Percentiles rank a stretch among this genome's conserved stretches.
Conservation (phyloP, 176 grass and related monocot species). For the Areca catechu region DNA sequence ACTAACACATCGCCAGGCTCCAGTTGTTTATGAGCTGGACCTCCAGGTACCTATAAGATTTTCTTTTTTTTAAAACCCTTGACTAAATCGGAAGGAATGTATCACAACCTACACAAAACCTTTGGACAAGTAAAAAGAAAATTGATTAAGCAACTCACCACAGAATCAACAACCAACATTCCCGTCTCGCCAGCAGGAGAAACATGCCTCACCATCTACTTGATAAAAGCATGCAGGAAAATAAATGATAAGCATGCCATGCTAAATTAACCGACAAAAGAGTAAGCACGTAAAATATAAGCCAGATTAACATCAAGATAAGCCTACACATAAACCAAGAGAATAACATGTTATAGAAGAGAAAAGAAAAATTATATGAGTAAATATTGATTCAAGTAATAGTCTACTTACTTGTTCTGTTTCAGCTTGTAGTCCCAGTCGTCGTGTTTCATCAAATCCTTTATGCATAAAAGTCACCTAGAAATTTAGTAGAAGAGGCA, state of each 20-base stretch:
- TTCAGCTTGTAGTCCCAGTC: slow-evolving; percentile 84
- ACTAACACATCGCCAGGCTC: slow-evolving; percentile 97
- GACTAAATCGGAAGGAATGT: slow-evolving; percentile 8
- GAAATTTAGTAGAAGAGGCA: background rate
- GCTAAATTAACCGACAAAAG: no score
- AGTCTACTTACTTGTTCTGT: slow-evolving; percentile 63
- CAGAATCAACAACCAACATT: slow-evolving; percentile 95
- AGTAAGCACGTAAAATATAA: background rate
- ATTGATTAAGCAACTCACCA: slow-evolving; percentile 43
- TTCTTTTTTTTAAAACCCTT: slow-evolving; percentile 6
- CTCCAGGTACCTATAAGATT: slow-evolving; percentile 76
- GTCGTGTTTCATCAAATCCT: slow-evolving; percentile 92
- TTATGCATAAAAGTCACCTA: slow-evolving; percentile 94
- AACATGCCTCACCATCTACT: slow-evolving; percentile 70
- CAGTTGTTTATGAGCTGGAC: slow-evolving; percentile 78
- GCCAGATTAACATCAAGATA: no score
- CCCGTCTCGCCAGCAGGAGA: slow-evolving; percentile 81
- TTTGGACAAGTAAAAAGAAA: no score
- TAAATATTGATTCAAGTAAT: background rate
- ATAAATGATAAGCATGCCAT: background rate
- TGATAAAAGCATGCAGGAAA: slow-evolving; percentile 7
- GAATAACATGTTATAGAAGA: no score
- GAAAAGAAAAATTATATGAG: no score
- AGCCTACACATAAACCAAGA: no score
- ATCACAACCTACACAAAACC: no score